Base-by-base conservation (phyloP, 805 yeast genomes). In the Zygoascus ofunaensis region DNA sequence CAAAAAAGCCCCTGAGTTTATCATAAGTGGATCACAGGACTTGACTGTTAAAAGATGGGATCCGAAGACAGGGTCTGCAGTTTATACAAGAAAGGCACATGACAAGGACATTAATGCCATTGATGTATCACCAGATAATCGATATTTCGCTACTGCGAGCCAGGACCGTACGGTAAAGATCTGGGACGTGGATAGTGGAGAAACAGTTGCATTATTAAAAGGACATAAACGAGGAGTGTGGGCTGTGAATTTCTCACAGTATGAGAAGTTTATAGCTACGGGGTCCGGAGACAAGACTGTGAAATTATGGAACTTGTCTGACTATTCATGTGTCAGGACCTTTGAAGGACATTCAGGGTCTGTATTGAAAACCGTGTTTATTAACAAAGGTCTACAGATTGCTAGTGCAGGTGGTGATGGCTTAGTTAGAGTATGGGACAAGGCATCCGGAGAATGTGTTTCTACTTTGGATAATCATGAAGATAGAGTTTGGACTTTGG, bases 151-250 rank as follows among this genome's bases (percentile, higher is more conserved):
- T 0, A 82, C 97, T 1, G 97, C 95, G 2, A 84, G 95, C 10
- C 94, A 84, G 60, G 99, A 92, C 63, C 85, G 90, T 57, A 74
- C 89, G 2, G 92, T 84, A 48, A 92, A 92, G 58, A 67, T 92
- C 3, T 92, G 97, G 97, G 80, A 83, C 58, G 58, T 79, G 21
- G 83, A 77, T 36, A 67, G 77, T n/a, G 97, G 98, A 47, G 97
- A 92, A 63, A 77, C 82, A 2, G 68, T 84, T 17, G 96, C 94
- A 5, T 71, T 90, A 5, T 67, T 92, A 50, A 78, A 79, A 49
- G 97, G 96, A 15, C 99, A 92, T 63, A 83, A 80, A 60, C 77
- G 99, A 56, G 97, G 97, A 10, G 74, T 92, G 37, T 92, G 97
- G 95, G 94, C 86, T 58, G 79, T 87, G 26, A 73, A 74, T 49